Evolutionary conservation across 2,329 filamentous ascomycete species (phyloP), one percentile per base, ranked within the genome.

Genomic region (Neonectria magnoliae): DNA sequence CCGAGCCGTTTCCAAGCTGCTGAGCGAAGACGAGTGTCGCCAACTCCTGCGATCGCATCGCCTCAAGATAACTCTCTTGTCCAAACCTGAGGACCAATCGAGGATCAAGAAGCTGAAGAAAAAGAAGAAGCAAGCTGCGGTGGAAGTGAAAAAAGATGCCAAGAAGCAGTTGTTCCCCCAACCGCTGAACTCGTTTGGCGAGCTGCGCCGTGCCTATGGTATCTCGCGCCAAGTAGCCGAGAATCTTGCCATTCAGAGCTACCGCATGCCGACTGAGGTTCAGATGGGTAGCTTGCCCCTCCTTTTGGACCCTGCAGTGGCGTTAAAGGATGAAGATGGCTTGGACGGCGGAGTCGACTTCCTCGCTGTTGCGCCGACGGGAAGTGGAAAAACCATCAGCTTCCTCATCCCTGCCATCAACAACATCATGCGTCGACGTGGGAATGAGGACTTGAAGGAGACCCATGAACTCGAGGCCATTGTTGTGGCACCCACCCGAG

Each of bases 311-410:
- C 84, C 87, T 0, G 81, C 84, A 66, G 81, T 78, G 60, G 86
- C 86, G 1, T 79, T 89, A 31, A 75, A 76, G 13, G 77, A 76
- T 4, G 79, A 76, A 27, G 75, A 74, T 22, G 78, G 79, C 20
- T 62, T 82, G 20, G 75, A 76, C 3, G 63, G 69, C 14, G 78
- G 78, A 9, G 82, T 95, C 5, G 91, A 99, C 81, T 88, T 99
- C 42, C 80, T 99, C 67, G 93, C 93, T 0, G 90, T 98, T 47
- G 96, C 96, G 3, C 96, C 96, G 1, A 99, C 96, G 0, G 96
- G 96, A 25, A 98, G 95, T 77, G 96, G 96, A 48, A 99, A 99
- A 83, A 99, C 96, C 0, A 83, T 99, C 68, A 93, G 94, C 18
- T 99, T 98, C 74, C 80, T 98, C 73, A 92, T 99, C 45, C 94